Conservation (phyloP, 768 basidiomycete species). For the Strobilomyces dryophilus region DNA sequence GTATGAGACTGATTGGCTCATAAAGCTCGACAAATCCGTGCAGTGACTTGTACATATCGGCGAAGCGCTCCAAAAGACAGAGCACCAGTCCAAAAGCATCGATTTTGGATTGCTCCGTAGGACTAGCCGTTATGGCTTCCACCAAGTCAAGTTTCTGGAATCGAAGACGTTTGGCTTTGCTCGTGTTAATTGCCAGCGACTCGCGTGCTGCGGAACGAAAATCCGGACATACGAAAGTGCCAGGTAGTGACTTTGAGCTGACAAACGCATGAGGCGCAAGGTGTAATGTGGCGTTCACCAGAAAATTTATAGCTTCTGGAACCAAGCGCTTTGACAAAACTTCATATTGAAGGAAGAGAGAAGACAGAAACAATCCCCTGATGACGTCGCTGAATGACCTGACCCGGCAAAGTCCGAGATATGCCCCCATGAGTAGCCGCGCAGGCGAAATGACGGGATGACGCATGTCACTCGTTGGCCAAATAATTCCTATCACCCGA, state of each 20-base stretch:
- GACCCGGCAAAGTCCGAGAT: slow-evolving; percentile 80
- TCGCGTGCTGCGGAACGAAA: slow-evolving; percentile 48
- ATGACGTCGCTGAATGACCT: slow-evolving; percentile 71
- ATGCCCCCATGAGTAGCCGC: slow-evolving; percentile 85
- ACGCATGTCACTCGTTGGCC: slow-evolving; percentile 93
- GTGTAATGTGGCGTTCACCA: slow-evolving; percentile 64
- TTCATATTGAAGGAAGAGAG: slow-evolving; percentile 84
- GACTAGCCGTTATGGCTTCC: slow-evolving; percentile 34
- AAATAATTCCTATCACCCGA: slow-evolving; percentile 73
- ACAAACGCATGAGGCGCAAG: slow-evolving; percentile 63
- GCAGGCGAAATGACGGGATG: slow-evolving; percentile 87
- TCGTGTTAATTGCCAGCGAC: slow-evolving; percentile 35
- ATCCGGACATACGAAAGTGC: slow-evolving; percentile 69
- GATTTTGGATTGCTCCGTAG: slow-evolving; percentile 61
- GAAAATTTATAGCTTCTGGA: slow-evolving; percentile 86
- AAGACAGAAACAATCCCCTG: slow-evolving; percentile 86
- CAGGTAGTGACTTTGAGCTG: slow-evolving; percentile 50
- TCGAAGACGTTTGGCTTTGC: slow-evolving; percentile 38
- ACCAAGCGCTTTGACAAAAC: slow-evolving; percentile 77
- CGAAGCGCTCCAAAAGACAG: slow-evolving; percentile 60
- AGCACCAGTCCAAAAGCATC: slow-evolving; percentile 64
- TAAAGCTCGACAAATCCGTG: slow-evolving; percentile 87
- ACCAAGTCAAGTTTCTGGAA: slow-evolving; percentile 46
- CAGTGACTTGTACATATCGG: slow-evolving; percentile 72
- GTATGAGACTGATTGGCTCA: slow-evolving; percentile 55